phyloP scores from a whole-genome alignment of 768 basidiomycete species.

The Leucocoprinus leucothites region DNA sequence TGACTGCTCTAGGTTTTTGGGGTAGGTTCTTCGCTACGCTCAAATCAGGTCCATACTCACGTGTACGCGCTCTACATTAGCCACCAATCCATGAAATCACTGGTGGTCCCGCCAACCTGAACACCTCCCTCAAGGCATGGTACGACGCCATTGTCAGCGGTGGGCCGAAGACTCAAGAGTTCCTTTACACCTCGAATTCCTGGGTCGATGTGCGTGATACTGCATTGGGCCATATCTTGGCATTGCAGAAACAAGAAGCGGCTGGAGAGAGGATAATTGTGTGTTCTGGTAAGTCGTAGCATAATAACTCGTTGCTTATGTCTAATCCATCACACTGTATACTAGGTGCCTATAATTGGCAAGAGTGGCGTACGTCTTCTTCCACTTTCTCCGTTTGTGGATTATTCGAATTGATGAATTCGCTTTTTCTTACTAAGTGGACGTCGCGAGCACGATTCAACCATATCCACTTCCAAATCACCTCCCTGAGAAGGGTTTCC shows the following conservation, averaged over 20 bases:
- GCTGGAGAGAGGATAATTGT: constrained; percentile 58
- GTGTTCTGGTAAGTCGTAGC: constrained; percentile 25
- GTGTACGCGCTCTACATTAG: constrained; percentile 17
- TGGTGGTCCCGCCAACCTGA: constrained; percentile 29
- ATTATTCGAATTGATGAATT: not conserved
- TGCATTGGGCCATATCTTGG: constrained; percentile 51
- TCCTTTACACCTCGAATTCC: constrained; percentile 15
- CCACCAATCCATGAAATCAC: constrained; percentile 41
- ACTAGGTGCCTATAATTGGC: constrained; percentile 27
- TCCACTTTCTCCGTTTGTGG: too few relatives aligned
- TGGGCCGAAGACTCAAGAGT: constrained; percentile 19
- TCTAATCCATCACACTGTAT: not conserved
- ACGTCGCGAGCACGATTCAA: constrained; percentile 26
- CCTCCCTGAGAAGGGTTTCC: constrained; percentile 23
- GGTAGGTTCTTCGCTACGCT: constrained; percentile 14
- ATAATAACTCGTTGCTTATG: too few relatives aligned
- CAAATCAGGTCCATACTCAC: not conserved
- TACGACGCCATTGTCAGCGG: constrained; percentile 24
- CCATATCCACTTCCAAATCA: constrained; percentile 23
- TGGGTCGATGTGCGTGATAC: constrained; percentile 58
- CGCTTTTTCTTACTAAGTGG: constrained; percentile 21
- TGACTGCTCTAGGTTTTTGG: constrained; percentile 26
- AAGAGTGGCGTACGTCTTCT: constrained; percentile 30
- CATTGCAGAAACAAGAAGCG: constrained; percentile 48
- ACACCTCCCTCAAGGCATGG: constrained; percentile 31